Conservation (phyloP, 352 stramenopile genomes). For the Phytophthora agathidicida region DNA sequence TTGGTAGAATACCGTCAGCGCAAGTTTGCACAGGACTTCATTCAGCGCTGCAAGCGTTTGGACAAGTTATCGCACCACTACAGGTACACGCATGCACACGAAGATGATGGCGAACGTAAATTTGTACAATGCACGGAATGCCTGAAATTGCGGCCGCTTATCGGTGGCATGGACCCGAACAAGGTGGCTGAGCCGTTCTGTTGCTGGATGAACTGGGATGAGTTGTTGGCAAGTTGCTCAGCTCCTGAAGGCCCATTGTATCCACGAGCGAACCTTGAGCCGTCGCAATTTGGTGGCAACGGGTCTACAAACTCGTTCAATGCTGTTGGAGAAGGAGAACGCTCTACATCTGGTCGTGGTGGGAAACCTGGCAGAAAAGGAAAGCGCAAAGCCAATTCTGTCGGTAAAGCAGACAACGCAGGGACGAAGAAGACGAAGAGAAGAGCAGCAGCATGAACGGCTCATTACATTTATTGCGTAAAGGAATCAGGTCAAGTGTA, state of each 20-base stretch:
- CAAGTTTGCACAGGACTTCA: conserved; percentile 69
- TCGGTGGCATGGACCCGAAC: conserved; percentile 73
- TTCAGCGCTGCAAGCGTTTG: conserved; percentile 77
- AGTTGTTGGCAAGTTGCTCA: conserved; percentile 80
- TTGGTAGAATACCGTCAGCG: conserved; percentile 67
- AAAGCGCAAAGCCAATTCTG: conserved; percentile 23
- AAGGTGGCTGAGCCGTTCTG: conserved; percentile 79
- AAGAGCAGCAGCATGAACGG: conserved; percentile 19
- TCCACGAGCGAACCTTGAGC: conserved; percentile 18
- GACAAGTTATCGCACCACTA: conserved; percentile 70
- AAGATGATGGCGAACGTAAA: conserved; percentile 73
- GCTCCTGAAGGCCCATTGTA: conserved; percentile 57
- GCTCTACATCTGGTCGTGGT: conserved; percentile 1
- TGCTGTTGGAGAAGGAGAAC: conserved; percentile 1
- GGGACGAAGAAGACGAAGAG: conserved; percentile 27
- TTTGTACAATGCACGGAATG: conserved; percentile 76
- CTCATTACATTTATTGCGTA: conserved; percentile 4
- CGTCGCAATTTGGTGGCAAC: background rate
- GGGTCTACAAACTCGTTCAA: background rate
- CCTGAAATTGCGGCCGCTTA: conserved; percentile 72
- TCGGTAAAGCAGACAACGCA: conserved; percentile 18
- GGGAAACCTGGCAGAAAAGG: conserved; percentile 24
- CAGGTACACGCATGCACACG: conserved; percentile 65
- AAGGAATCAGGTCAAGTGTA: conserved; percentile 58
- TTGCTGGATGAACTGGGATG: conserved; percentile 89